phyloP scores from a whole-genome alignment of 2,329 filamentous ascomycete genomes.

The Juglanconis oblonga region DNA sequence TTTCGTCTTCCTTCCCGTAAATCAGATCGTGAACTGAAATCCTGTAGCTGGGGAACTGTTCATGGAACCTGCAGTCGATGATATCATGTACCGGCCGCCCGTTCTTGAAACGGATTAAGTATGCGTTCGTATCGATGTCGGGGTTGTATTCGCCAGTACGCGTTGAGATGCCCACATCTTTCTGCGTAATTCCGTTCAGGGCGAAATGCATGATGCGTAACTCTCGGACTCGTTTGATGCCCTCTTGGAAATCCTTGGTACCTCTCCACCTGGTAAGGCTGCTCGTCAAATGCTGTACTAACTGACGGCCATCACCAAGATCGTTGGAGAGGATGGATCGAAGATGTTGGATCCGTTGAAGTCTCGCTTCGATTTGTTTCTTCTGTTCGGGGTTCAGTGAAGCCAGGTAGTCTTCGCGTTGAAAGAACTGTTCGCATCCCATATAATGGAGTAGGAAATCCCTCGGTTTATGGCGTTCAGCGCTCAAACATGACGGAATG shows the following conservation, averaged over 20 bases:
- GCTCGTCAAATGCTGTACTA: constrained; percentile 6
- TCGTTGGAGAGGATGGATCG: constrained; percentile 8
- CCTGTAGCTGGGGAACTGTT: constrained; percentile 14
- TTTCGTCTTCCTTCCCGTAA: background rate
- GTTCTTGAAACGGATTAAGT: constrained; percentile 14
- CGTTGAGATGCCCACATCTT: background rate
- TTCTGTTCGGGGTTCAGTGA: constrained; percentile 7
- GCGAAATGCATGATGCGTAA: constrained; percentile 15
- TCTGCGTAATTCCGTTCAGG: constrained; percentile 3
- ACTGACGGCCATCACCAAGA: constrained; percentile 3
- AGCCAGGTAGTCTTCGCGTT: constrained; percentile 11
- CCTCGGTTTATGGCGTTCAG: constrained; percentile 15
- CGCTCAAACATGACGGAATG: constrained; percentile 15
- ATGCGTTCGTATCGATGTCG: constrained; percentile 16
- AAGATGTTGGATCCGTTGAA: constrained; percentile 8
- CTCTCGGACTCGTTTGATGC: constrained; percentile 6
- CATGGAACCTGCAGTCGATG: constrained; percentile 8
- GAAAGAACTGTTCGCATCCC: constrained; percentile 18
- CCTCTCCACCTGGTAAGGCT: constrained; percentile 9
- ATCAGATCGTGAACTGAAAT: constrained; percentile 12
- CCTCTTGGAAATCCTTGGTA: constrained; percentile 13
- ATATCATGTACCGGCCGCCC: constrained; percentile 6
- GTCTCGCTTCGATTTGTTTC: constrained; percentile 7
- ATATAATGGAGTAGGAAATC: constrained; percentile 18
- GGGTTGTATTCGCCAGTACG: constrained; percentile 8